Percentiles rank a stretch among this genome's conserved stretches.
Conservation (phyloP, 345 rosid genomes). For the Cochlearia excelsa region DNA sequence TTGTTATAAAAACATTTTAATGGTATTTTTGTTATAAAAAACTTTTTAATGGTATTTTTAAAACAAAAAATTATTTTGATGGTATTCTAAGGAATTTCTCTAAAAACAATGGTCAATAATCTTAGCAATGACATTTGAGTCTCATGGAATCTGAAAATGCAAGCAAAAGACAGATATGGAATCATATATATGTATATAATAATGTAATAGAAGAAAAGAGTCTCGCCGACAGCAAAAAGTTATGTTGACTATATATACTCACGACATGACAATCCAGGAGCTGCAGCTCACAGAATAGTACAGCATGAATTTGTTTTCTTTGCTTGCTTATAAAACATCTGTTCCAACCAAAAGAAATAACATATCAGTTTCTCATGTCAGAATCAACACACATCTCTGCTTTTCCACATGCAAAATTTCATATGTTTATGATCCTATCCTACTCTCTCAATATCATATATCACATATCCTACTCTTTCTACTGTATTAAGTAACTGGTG, state of each 20-base stretch:
- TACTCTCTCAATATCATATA: neutral
- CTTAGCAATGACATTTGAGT: conserved; percentile 10
- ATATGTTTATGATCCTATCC: too few relatives aligned
- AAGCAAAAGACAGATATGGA: conserved; percentile 20
- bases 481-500: neutral
- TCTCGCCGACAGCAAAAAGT: conserved; percentile 24
- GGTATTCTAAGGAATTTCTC: too few relatives aligned
- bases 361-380: neutral
- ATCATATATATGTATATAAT: conserved; percentile 16
- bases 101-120: neutral
- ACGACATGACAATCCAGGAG: conserved; percentile 9
- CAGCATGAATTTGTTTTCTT: conserved; percentile 96
- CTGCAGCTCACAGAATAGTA: conserved; percentile 61
- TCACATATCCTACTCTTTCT: conserved; percentile 8
- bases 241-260: conserved; percentile 25
- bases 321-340: conserved; percentile 99
- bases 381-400: neutral
- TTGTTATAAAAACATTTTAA: too few relatives aligned
- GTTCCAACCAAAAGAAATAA: conserved; percentile 38
- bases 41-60: too few relatives aligned
- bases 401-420: conserved; percentile 3
- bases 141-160: conserved; percentile 17
- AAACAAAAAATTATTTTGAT: too few relatives aligned
- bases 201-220: neutral
- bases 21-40: too few relatives aligned